These are phyloP conservation scores for Rubroboletus satanas DNA, from an alignment of 768 basidiomycete species.

Conservation along the genomic window DNA sequence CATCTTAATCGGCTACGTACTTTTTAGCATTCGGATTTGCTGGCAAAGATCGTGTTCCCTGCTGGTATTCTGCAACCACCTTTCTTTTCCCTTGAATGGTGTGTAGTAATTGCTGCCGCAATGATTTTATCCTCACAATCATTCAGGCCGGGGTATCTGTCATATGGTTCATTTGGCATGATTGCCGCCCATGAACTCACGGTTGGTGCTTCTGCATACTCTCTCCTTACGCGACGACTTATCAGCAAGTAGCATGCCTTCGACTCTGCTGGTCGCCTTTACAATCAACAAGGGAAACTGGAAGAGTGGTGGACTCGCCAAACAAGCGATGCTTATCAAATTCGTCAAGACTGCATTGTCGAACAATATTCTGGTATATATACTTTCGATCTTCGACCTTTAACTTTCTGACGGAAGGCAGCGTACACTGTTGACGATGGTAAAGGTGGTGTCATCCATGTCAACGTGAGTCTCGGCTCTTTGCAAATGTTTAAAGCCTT, in stretches of 20 bases:
- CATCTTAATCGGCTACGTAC: neutral
- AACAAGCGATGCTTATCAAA: slow-evolving; percentile 80
- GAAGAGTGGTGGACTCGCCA: slow-evolving; percentile 92
- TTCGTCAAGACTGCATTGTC: slow-evolving; percentile 84
- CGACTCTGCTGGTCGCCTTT: slow-evolving; percentile 84
- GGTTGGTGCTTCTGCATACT: slow-evolving; percentile 39
- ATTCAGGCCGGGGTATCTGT: slow-evolving; percentile 79
- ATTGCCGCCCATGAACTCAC: slow-evolving; percentile 92
- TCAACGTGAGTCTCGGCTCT: slow-evolving; percentile 58
- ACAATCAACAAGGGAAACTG: slow-evolving; percentile 84
- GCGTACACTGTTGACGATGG: slow-evolving; percentile 84
- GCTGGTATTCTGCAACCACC: slow-evolving; percentile 93
- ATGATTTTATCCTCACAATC: slow-evolving; percentile 7
- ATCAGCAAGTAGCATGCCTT: slow-evolving; percentile 66
- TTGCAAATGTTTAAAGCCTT: neutral
- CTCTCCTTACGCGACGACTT: neutral
- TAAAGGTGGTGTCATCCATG: slow-evolving; percentile 75
- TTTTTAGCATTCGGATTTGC: neutral
- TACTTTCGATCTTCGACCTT: slow-evolving; percentile 15
- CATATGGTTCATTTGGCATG: slow-evolving; percentile 90
- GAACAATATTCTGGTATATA: slow-evolving; percentile 84
- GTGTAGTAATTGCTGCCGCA: slow-evolving; percentile 9
- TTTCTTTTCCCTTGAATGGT: slow-evolving; percentile 84
- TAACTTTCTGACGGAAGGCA: slow-evolving; percentile 23
- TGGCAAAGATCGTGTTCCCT: slow-evolving; percentile 83